phyloP scores from a whole-genome alignment of 2,329 filamentous ascomycete genomes.

The Ceratocystis lukuohia region DNA sequence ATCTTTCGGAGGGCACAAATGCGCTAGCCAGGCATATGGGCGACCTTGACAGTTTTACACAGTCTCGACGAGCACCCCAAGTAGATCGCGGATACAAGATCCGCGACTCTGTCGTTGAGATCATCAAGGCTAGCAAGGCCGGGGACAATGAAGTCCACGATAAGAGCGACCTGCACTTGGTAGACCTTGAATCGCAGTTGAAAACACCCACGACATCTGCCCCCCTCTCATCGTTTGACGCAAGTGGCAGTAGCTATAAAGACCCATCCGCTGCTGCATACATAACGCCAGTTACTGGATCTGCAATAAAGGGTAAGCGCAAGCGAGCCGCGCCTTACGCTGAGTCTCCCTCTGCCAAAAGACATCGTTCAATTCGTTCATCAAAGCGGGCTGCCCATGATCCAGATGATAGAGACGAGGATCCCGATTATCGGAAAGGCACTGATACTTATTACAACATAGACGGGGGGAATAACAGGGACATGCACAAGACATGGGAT shows the following conservation, averaged over 20 bases:
- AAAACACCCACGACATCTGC: not conserved
- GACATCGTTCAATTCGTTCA: not conserved
- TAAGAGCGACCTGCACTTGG: not conserved
- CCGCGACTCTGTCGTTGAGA: conserved; percentile 6
- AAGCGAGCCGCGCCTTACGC: not conserved
- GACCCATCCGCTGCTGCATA: not conserved
- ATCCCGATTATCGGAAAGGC: not conserved
- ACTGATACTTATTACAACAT: not conserved
- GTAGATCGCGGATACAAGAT: conserved; percentile 8
- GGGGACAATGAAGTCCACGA: not conserved
- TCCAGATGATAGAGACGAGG: not conserved
- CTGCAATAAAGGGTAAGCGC: not conserved
- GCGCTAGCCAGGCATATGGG: conserved; percentile 5
- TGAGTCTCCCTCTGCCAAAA: not conserved
- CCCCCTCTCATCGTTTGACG: not conserved
- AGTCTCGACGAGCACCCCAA: not conserved
- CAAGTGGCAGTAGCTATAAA: not conserved
- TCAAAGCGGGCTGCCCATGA: not conserved
- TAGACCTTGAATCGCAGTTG: not conserved
- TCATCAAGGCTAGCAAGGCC: not conserved
- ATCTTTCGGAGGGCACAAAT: conserved; percentile 10
- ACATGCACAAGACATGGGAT: not conserved
- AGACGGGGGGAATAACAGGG: not conserved
- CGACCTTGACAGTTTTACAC: conserved; percentile 10
- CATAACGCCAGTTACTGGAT: not conserved